A percentile compares a stretch with the other conserved stretches of the same genome.
Conservation (phyloP, 805 yeast genomes). For the Starmerella potacharoeniae region DNA sequence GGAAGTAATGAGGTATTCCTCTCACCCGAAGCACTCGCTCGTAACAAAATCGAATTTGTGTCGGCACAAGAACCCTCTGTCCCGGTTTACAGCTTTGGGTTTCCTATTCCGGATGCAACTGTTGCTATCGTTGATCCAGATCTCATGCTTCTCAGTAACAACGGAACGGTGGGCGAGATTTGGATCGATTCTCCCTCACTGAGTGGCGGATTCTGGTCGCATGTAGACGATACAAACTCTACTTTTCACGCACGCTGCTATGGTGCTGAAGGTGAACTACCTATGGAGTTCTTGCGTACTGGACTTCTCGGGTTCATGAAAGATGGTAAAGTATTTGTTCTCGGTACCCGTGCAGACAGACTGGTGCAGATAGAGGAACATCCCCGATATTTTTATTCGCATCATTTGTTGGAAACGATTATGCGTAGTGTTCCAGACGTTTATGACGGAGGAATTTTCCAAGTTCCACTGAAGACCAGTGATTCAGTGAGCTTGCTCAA, state of each 20-base stretch:
- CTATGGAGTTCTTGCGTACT: conserved; percentile 75
- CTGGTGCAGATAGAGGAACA: conserved; percentile 31
- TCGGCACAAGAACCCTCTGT: conserved; percentile 33
- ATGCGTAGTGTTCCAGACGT: conserved; percentile 72
- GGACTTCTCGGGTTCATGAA: conserved; percentile 82
- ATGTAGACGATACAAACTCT: conserved; percentile 52
- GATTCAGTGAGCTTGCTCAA: conserved; percentile 62
- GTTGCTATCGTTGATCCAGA: conserved; percentile 92
- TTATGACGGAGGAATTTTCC: conserved; percentile 86
- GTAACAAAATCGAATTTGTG: conserved; percentile 59
- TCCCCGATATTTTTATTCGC: conserved; percentile 62
- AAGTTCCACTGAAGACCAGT: conserved; percentile 44
- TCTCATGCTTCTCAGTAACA: conserved; percentile 59
- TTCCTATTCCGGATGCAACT: conserved; percentile 87
- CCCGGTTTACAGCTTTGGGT: conserved; percentile 79
- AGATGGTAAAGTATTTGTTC: conserved; percentile 75
- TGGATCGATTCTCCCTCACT: conserved; percentile 95
- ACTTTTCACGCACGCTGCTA: conserved; percentile 75
- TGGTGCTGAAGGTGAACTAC: conserved; percentile 57
- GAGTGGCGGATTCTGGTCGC: conserved; percentile 80
- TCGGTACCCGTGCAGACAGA: conserved; percentile 87
- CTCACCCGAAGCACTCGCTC: conserved; percentile 60
- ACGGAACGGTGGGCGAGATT: conserved; percentile 81
- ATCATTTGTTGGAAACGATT: conserved; percentile 74
- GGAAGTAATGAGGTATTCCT: conserved; percentile 59